Conservation (phyloP, 1,139 yeast genomes). For the Magnusiomyces ingens region DNA sequence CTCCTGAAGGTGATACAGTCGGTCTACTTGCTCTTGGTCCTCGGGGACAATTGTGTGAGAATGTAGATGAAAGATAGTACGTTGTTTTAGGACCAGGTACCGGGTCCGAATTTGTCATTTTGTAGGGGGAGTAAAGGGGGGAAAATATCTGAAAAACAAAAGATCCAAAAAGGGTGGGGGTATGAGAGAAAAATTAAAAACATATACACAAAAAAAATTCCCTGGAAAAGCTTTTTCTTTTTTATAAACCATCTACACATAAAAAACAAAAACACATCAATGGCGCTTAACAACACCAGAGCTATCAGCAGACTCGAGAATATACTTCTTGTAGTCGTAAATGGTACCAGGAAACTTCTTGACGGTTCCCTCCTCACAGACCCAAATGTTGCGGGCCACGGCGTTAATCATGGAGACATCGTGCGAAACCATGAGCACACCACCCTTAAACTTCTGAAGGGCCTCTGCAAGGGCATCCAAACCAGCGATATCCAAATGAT, state of each 20-base stretch:
- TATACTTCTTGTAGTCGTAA: conserved; percentile 83
- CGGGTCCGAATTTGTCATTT: too few species aligned
- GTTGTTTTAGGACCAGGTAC: background rate
- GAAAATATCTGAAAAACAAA: too few species aligned
- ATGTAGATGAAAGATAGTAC: conserved; percentile 1
- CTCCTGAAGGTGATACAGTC: conserved; percentile 5
- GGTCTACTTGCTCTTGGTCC: background rate
- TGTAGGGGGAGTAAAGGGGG: too few species aligned
- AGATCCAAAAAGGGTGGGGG: too few species aligned
- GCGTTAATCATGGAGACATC: conserved; percentile 84
- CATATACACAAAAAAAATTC: too few species aligned
- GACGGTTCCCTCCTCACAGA: conserved; percentile 79
- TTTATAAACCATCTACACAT: background rate
- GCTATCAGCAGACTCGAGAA: conserved; percentile 65
- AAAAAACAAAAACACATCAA: conserved; percentile 26
- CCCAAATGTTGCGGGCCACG: conserved; percentile 94
- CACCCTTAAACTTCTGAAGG: conserved; percentile 81
- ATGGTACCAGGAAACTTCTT: conserved; percentile 76
- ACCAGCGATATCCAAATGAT: conserved; percentile 98
- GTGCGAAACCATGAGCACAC: conserved; percentile 95
- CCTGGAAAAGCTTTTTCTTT: too few species aligned
- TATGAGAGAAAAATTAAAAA: too few species aligned
- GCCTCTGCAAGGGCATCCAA: conserved; percentile 92
- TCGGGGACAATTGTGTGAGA: background rate
- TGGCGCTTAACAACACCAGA: conserved; percentile 89